phyloP scores from a whole-genome alignment of 306 rosid genomes.

The Cicer yamashitae region DNA sequence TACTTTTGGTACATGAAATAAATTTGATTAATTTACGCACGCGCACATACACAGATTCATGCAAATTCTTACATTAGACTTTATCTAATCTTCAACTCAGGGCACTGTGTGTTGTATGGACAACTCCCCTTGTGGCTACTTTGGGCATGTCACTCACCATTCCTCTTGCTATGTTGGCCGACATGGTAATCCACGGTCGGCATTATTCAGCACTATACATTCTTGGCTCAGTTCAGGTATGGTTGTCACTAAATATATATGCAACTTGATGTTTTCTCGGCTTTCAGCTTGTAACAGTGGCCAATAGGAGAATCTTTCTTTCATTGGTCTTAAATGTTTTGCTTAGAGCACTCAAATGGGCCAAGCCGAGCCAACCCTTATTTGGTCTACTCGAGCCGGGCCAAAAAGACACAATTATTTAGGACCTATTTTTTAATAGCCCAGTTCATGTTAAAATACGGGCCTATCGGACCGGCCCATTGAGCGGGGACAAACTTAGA shows the following conservation, averaged over 20 bases:
- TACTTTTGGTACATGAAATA: constrained; percentile 76
- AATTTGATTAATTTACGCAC: constrained; percentile 25
- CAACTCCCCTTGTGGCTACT: constrained; percentile 97
- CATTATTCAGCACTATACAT: constrained; percentile 90
- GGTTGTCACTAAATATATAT: constrained; percentile 8
- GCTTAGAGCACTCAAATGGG: too few species aligned
- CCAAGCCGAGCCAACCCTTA: too few species aligned
- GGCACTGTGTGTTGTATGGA: constrained; percentile 98
- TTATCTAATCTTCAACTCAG: constrained; percentile 50
- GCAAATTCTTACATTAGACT: constrained; percentile 34
- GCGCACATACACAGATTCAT: background rate
- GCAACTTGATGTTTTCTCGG: constrained; percentile 16
- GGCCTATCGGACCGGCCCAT: too few species aligned
- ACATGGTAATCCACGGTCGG: constrained; percentile 95
- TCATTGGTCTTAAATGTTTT: background rate
- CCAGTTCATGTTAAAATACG: too few species aligned
- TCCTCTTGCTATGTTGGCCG: constrained; percentile 98
- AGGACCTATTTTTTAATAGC: too few species aligned
- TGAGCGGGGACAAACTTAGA: too few species aligned
- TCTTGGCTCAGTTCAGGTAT: constrained; percentile 93
- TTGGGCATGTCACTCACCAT: constrained; percentile 99
- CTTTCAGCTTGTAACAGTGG: background rate
- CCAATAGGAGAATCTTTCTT: background rate
- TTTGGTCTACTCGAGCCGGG: too few species aligned
- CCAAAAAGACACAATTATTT: too few species aligned